Base-by-base conservation (phyloP, 2,329 filamentous ascomycete species). In the Cladophialophora psammophila region DNA sequence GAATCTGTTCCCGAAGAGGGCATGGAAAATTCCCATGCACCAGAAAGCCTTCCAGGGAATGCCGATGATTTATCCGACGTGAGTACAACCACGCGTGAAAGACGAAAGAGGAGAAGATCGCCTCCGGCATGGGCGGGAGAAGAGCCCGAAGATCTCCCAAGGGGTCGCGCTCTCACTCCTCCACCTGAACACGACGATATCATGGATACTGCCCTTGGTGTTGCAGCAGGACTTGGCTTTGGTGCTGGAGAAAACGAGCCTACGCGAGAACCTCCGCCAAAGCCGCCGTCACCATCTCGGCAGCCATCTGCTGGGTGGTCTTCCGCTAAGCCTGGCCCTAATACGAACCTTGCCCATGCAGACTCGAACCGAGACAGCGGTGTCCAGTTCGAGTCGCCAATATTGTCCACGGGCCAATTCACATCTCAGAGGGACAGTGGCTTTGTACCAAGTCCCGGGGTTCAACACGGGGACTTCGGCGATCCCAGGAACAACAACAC, bases 301-400 rank as follows among this genome's bases (percentile, higher is more conserved):
- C 59, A 70, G 48, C 36, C 34, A 6, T 64, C 67, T 13, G 35
- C 64, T 26, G 67, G 66, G 5, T 73, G 72, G 70, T 71, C 71
- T 35, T 73, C 71, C 63, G 64, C 67, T 8, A 70, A 69, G 50
- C 62, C 67, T 55, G 62, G 57, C 45, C 42, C 63, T 10, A 50
- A 38, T 32, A 54, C 40, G 9, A 40, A 58, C 6, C n/a, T 63
- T 45, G 35, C 48, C 38, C 18, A 52, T 36, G 20, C 54, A 50
- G 67, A 66, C 10, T 34, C 54, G n/a, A 71, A 80, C 74, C 79
- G 82, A 67, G 82, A 84, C 66, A 81, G 79, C 69, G 82, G 77
- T 69, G 77, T 82, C 68, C 78, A 81, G 69, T 77, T 76, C 67
- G 82, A 83, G 72, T 80, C 82, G 59, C 79, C 80, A 48, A 72